Evolutionary conservation across 2,329 filamentous ascomycete species (phyloP), one percentile per base, ranked within the genome.

Genomic region (Diaporthe citrichinensis): DNA sequence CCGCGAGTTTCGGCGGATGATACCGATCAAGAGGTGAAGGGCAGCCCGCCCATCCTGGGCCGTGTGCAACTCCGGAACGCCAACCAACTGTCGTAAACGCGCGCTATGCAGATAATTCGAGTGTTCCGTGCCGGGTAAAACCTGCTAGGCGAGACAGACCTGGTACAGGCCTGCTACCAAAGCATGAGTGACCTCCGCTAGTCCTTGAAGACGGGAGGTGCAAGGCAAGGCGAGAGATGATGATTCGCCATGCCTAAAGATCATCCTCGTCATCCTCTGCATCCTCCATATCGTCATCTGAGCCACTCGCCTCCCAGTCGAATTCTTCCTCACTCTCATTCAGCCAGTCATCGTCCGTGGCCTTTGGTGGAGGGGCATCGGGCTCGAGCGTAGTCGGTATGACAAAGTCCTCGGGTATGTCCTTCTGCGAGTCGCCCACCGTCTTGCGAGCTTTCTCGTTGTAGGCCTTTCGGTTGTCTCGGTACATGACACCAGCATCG

Each of bases 401-500:
- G 73, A 91, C 88, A 78, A 96, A 96, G 0, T 90, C 95, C 0
- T 87, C 86, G 0, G 97, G 96, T 3, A 98, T 95, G 81, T 98
- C 94, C 78, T 89, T 86, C 85, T 94, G 94, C 17, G 94, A 96
- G 61, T 86, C 87, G 78, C 94, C 92, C 6, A 97, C 93, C 44
- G 95, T 91, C 58, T 91, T 90, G 77, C 86, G 88, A 2, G 96
- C 95, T 79, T 89, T 89, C 58, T 87, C 85, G 81, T 95, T 92
- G 87, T 98, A 99, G 44, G 87, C 84, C 1, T 88, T 86, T 0
- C 92, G 91, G 44, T 93, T 85, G 79, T 96, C 95, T 76, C 96
- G 92, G 81, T 97, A 93, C 87, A 95, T 90, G 34, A 98, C 93
- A 74, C 95, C 92, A 2, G 97, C 96, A 79, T 98, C 96, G 73